Conservation (phyloP, 352 stramenopile species). For the Globisporangium alternatum region DNA sequence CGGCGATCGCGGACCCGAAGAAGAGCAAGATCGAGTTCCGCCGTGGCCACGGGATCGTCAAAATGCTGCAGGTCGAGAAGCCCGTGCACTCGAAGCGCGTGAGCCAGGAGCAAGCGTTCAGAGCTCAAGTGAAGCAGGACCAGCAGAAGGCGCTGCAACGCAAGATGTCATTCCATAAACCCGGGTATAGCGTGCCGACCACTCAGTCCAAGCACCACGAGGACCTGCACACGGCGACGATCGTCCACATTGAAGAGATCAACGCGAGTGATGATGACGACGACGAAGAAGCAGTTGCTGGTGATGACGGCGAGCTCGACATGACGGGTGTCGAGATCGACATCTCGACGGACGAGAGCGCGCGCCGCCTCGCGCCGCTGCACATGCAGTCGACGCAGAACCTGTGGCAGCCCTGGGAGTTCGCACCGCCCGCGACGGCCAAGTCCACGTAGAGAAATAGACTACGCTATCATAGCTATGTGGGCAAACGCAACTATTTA, state of each 20-base stretch:
- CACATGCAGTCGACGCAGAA: slow-evolving; percentile 9
- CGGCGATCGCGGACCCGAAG: slow-evolving; percentile 54
- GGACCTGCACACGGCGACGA: slow-evolving; percentile 8
- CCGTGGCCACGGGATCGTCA: slow-evolving; percentile 48
- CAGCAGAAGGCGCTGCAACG: slow-evolving; percentile 13
- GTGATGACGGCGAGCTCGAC: slow-evolving; percentile 8
- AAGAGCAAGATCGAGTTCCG: slow-evolving; percentile 84
- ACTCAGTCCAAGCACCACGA: background rate
- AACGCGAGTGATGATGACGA: slow-evolving; percentile 7
- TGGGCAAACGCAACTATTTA: background rate
- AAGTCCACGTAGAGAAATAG: background rate
- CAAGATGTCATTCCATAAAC: slow-evolving; percentile 7
- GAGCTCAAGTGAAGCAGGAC: slow-evolving; percentile 9
- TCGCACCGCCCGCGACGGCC: slow-evolving; percentile 12
- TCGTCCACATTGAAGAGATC: slow-evolving; percentile 13
- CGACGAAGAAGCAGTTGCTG: background rate
- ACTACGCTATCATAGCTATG: background rate
- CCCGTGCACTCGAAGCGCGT: slow-evolving; percentile 43
- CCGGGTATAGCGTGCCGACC: background rate
- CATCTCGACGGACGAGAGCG: slow-evolving; percentile 11
- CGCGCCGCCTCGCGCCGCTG: slow-evolving; percentile 13
- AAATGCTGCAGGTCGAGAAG: slow-evolving; percentile 67
- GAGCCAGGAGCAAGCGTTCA: slow-evolving; percentile 12
- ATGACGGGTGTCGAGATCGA: slow-evolving; percentile 21
- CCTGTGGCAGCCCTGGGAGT: slow-evolving; percentile 25